Percentiles rank a stretch among this genome's conserved stretches.
Evolutionary conservation across 2,329 filamentous ascomycete genomes (phyloP).

Genomic region (Mycosphaerelloides madeirae): DNA sequence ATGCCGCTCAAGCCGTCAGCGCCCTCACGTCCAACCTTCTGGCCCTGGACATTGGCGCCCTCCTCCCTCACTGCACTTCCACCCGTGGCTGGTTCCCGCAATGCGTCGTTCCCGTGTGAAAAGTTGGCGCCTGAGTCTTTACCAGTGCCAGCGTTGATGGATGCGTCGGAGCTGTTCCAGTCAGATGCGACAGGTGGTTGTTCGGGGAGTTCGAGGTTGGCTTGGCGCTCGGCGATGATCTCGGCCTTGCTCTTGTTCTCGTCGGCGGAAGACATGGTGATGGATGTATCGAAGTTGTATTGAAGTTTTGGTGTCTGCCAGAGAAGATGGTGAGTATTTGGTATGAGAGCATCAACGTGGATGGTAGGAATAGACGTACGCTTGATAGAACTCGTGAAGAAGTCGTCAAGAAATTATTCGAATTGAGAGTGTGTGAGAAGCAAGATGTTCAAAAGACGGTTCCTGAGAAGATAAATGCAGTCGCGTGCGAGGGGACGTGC

Average conservation of each 20-base stretch:
- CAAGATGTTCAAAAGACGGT: background rate
- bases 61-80: conserved; percentile 49
- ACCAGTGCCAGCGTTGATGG: conserved; percentile 66
- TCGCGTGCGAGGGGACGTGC: too few species aligned
- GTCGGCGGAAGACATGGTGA: conserved; percentile 28
- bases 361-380: too few species aligned
- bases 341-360: too few species aligned
- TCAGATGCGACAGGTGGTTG: conserved; percentile 72
- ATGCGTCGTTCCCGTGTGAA: conserved; percentile 45
- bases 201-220: conserved; percentile 75
- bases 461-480: too few species aligned
- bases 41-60: conserved; percentile 48
- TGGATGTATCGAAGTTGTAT: conserved; percentile 5
- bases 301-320: background rate
- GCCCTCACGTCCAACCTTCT: conserved; percentile 57
- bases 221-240: conserved; percentile 62
- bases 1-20: conserved; percentile 53
- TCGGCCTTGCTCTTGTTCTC: conserved; percentile 50
- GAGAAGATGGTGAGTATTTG: background rate
- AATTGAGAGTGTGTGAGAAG: background rate
- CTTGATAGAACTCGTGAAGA: too few species aligned
- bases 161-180: conserved; percentile 67
- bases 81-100: conserved; percentile 48
- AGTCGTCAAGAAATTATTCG: background rate
- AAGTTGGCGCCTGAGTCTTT: conserved; percentile 33